Evolutionary conservation across 495 filamentous ascomycete species (phyloP).

Genomic region (Cudoniella acicularis): DNA sequence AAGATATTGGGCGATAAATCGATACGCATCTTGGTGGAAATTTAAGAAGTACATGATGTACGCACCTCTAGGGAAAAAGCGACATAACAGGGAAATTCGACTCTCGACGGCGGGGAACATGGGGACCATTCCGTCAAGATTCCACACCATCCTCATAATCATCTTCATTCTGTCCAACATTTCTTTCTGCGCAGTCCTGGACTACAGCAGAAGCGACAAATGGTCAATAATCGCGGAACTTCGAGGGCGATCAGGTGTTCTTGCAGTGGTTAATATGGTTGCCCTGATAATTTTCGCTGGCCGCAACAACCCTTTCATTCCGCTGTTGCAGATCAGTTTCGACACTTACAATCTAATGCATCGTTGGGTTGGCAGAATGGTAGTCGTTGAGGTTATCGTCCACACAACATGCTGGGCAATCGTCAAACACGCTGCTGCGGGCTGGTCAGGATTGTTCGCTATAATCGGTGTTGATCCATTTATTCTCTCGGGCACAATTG

Average conservation of each 20-base stretch:
- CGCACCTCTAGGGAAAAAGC: slow-evolving; percentile 74
- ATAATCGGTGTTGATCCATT: slow-evolving; percentile 51
- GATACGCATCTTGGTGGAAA: slow-evolving; percentile 41
- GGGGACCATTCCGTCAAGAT: slow-evolving; percentile 79
- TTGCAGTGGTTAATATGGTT: slow-evolving; percentile 77
- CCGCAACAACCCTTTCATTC: slow-evolving; percentile 90
- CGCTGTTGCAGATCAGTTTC: slow-evolving; percentile 79
- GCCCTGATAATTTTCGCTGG: slow-evolving; percentile 82
- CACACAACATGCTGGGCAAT: slow-evolving; percentile 75
- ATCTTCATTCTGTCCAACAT: slow-evolving; percentile 62
- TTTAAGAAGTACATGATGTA: slow-evolving; percentile 80
- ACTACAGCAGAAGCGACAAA: slow-evolving; percentile 49
- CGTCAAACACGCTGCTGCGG: slow-evolving; percentile 60
- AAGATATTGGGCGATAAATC: slow-evolving; percentile 43
- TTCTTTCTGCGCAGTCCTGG: slow-evolving; percentile 58
- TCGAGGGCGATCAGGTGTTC: slow-evolving; percentile 70
- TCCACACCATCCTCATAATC: slow-evolving; percentile 70
- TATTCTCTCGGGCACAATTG: slow-evolving; percentile 47
- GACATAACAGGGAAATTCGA: slow-evolving; percentile 84
- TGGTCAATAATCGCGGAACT: slow-evolving; percentile 57
- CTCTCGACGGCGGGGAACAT: slow-evolving; percentile 75
- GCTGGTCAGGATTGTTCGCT: slow-evolving; percentile 56
- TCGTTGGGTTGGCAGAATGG: slow-evolving; percentile 89
- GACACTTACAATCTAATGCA: slow-evolving; percentile 96
- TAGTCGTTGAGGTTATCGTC: slow-evolving; percentile 69